Evolutionary conservation across 805 yeast species (phyloP).

Genomic region (Zygotorulaspora florentina): DNA sequence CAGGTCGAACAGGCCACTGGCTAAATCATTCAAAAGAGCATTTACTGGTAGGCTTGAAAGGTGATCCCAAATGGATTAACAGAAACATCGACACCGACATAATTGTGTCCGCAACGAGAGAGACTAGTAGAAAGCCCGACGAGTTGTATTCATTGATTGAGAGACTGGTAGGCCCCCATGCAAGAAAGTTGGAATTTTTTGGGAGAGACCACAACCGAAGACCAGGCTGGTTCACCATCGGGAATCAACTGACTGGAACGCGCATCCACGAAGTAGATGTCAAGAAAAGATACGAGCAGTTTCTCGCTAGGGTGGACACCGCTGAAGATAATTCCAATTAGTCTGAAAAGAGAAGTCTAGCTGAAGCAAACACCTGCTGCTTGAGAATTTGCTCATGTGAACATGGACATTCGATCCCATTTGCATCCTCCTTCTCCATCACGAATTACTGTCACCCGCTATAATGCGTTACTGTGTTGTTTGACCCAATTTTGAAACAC

Average conservation of each 20-base stretch:
- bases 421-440: too few species aligned
- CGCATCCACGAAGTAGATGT: conserved; percentile 58
- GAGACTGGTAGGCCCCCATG: conserved; percentile 69
- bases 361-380: too few species aligned
- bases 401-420: too few species aligned
- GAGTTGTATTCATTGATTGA: conserved; percentile 85
- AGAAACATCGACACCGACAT: conserved; percentile 66
- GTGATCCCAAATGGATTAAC: conserved; percentile 69
- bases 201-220: conserved; percentile 83
- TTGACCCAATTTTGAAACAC: too few species aligned
- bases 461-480: too few species aligned
- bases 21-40: conserved; percentile 93
- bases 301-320: conserved; percentile 1
- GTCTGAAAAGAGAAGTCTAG: too few species aligned
- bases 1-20: conserved; percentile 98
- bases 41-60: conserved; percentile 78
- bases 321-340: not conserved
- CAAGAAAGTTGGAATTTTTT: conserved; percentile 81
- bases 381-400: too few species aligned
- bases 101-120: conserved; percentile 78
- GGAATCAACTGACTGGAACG: conserved; percentile 67
- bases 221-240: conserved; percentile 89
- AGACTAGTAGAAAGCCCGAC: conserved; percentile 87
- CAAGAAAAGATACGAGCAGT: conserved; percentile 37
- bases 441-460: too few species aligned